Evolutionary conservation across 805 yeast species (phyloP).

Genomic region (Jamesozyma spencerorum): DNA sequence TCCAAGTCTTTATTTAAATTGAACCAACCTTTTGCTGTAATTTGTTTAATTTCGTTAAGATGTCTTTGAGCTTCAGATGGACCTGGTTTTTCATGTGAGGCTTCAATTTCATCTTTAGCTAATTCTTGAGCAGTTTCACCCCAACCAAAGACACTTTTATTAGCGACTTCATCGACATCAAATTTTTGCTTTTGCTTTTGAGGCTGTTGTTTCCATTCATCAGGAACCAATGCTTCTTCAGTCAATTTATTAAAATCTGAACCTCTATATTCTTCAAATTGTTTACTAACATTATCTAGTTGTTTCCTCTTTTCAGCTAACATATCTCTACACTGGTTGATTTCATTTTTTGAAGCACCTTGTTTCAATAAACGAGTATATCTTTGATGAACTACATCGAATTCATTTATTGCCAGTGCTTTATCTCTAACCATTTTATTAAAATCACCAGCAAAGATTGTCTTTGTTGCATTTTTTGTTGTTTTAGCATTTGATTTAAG

Average conservation of each 20-base stretch:
- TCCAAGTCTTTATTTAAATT: conserved; percentile 13
- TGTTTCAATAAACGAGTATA: conserved; percentile 14
- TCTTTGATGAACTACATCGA: conserved; percentile 22
- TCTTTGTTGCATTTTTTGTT: conserved; percentile 5
- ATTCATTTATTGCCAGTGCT: conserved; percentile 25
- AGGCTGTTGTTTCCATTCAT: conserved; percentile 2
- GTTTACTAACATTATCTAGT: conserved; percentile 16
- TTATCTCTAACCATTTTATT: conserved; percentile 23
- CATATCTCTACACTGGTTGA: conserved; percentile 9
- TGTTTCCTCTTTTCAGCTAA: conserved; percentile 13
- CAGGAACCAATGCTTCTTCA: conserved; percentile 12
- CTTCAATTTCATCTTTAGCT: conserved; percentile 31
- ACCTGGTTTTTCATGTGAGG: conserved; percentile 4
- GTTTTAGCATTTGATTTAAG: not conserved
- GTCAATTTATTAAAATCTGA: conserved; percentile 23
- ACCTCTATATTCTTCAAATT: conserved; percentile 5
- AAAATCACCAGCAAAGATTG: conserved; percentile 24
- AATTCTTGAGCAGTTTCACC: conserved; percentile 37
- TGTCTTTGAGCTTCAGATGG: conserved; percentile 9
- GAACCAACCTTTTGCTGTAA: conserved; percentile 31
- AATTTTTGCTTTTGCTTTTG: conserved; percentile 9
- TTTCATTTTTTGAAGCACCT: conserved; percentile 11
- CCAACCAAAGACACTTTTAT: conserved; percentile 36
- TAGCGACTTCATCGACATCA: conserved; percentile 27
- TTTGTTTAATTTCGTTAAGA: conserved; percentile 29